These are phyloP conservation scores for Boletus rubropictus DNA, from an alignment of 768 basidiomycete species.

Conservation along the genomic window DNA sequence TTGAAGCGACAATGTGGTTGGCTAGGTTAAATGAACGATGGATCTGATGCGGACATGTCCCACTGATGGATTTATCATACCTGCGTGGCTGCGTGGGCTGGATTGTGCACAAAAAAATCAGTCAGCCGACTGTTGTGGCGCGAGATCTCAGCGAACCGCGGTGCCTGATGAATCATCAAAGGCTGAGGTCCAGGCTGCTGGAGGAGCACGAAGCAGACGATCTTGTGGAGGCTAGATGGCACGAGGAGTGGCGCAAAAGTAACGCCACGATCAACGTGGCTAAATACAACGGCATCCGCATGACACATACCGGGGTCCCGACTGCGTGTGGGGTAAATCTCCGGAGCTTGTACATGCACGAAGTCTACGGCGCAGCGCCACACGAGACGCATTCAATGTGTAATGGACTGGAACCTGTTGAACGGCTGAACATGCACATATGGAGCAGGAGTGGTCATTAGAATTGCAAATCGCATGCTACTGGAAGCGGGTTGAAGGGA, in stretches of 20 bases:
- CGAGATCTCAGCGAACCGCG: conserved; percentile 24
- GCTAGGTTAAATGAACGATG: conserved; percentile 10
- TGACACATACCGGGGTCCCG: not conserved
- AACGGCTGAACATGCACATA: conserved; percentile 7
- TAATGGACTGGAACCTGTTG: not conserved
- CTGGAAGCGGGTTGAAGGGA: conserved; percentile 2
- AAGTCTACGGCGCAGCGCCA: not conserved
- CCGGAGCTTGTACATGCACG: conserved; percentile 2
- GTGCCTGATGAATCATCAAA: conserved; percentile 10
- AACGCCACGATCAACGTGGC: not conserved
- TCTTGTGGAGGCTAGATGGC: conserved; percentile 5
- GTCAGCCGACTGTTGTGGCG: conserved; percentile 10
- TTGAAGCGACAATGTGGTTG: conserved; percentile 3
- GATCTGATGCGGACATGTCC: conserved; percentile 7
- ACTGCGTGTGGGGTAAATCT: conserved; percentile 18
- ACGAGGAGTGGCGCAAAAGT: conserved; percentile 16
- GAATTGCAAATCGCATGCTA: conserved; percentile 18
- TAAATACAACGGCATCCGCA: not conserved
- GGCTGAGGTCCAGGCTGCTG: conserved; percentile 5
- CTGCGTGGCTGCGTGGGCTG: not conserved
- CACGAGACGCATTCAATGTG: conserved; percentile 4
- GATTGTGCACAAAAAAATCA: not conserved
- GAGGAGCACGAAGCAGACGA: conserved; percentile 10
- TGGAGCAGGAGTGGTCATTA: conserved; percentile 2
- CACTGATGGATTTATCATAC: not conserved